Evolutionary conservation across 805 yeast species (phyloP).

Genomic region (Candida ascalaphidarum): DNA sequence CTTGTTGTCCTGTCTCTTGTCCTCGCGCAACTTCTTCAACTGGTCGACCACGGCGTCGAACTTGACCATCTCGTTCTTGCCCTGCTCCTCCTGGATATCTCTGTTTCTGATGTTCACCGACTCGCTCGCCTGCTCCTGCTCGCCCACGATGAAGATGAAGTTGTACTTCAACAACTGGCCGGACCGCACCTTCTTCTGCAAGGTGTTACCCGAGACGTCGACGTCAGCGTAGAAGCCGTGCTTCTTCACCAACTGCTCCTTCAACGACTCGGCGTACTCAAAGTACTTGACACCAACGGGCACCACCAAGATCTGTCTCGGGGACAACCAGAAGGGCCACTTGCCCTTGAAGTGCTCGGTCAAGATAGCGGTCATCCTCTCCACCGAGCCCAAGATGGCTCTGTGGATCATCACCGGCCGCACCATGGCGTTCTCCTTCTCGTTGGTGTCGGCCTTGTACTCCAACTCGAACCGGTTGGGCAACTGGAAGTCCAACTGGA

Average conservation of each 20-base stretch:
- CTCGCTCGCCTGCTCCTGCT: constrained; percentile 70
- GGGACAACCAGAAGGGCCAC: constrained; percentile 99
- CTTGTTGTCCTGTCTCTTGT: constrained; percentile 66
- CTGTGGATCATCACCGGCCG: constrained; percentile 99
- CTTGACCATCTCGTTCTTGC: constrained; percentile 77
- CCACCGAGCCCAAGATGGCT: constrained; percentile 96
- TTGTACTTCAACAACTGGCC: constrained; percentile 94
- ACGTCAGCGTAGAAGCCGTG: constrained; percentile 88
- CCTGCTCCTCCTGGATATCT: constrained; percentile 88
- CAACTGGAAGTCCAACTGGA: constrained; percentile 97
- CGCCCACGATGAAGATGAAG: constrained; percentile 96
- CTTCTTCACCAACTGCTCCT: constrained; percentile 50
- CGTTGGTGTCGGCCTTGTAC: constrained; percentile 60
- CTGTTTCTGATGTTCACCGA: constrained; percentile 95
- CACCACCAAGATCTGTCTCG: constrained; percentile 92
- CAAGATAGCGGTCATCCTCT: constrained; percentile 97
- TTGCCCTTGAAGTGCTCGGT: constrained; percentile 98
- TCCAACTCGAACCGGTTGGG: constrained; percentile 90
- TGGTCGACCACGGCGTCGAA: constrained; percentile 66
- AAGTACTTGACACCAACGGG: constrained; percentile 94
- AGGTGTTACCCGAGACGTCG: constrained; percentile 89
- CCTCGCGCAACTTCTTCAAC: constrained; percentile 58
- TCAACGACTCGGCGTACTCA: constrained; percentile 82
- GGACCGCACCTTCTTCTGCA: constrained; percentile 95
- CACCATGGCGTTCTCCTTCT: constrained; percentile 45